phyloP scores from a whole-genome alignment of 768 basidiomycete genomes.

The Clitopilus hobsonii region DNA sequence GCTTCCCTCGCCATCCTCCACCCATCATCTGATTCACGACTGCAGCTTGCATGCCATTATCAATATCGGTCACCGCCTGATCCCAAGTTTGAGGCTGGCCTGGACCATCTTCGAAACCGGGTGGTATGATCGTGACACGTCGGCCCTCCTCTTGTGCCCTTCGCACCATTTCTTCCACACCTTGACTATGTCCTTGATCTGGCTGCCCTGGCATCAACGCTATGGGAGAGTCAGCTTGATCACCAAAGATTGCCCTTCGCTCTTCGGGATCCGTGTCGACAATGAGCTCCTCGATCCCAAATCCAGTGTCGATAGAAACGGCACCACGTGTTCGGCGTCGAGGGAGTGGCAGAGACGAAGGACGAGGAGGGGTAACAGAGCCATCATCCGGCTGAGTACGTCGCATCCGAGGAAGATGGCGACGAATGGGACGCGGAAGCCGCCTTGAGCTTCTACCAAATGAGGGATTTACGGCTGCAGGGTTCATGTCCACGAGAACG shows the following conservation, averaged over 20 bases:
- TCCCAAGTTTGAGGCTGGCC: background rate
- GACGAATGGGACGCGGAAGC: background rate
- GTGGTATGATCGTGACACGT: background rate
- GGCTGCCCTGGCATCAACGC: background rate
- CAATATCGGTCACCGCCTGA: background rate
- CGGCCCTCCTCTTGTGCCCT: background rate
- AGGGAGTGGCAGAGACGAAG: background rate
- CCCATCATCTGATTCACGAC: conserved; percentile 7
- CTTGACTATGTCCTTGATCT: background rate
- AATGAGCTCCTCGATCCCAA: background rate
- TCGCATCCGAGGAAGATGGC: background rate
- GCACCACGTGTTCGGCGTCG: background rate
- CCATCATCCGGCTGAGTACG: background rate
- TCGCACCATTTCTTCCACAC: background rate
- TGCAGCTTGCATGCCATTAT: background rate
- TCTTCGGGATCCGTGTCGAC: background rate
- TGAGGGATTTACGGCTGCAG: too few species aligned
- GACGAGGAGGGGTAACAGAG: background rate
- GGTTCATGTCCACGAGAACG: conserved; percentile 56
- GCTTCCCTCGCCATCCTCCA: conserved; percentile 16
- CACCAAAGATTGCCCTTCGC: background rate
- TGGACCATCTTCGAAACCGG: background rate
- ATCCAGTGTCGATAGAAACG: background rate
- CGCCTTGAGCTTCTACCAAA: background rate
- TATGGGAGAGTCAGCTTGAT: background rate